Conservation (phyloP, 2,329 filamentous ascomycete species). For the Fusarium sp. region DNA sequence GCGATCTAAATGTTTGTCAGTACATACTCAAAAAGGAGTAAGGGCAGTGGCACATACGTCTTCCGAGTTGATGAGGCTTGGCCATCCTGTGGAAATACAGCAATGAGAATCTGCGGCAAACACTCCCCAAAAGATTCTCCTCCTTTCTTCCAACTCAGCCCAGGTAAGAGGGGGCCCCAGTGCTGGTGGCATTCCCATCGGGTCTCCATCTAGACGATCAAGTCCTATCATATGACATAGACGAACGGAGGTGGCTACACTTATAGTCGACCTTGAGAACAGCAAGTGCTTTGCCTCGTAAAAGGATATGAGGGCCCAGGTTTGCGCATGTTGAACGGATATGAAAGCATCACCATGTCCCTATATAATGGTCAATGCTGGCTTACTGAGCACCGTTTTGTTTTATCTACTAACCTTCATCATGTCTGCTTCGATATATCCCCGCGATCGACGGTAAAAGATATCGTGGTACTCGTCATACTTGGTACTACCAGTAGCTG, state of each 20-base stretch:
- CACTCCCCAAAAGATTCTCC: conserved; percentile 86
- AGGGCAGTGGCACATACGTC: conserved; percentile 60
- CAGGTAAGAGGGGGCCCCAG: conserved; percentile 80
- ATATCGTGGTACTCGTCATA: conserved; percentile 78
- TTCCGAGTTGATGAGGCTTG: conserved; percentile 78
- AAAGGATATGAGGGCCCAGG: conserved; percentile 78
- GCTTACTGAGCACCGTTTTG: too few relatives aligned
- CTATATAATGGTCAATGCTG: conserved; percentile 47
- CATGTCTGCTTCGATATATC: conserved; percentile 86
- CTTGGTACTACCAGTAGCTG: conserved; percentile 76
- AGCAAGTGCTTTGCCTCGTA: conserved; percentile 89
- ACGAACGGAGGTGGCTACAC: conserved; percentile 75
- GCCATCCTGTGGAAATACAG: conserved; percentile 91
- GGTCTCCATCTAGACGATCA: conserved; percentile 76
- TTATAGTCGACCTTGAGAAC: conserved; percentile 89
- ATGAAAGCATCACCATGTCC: conserved; percentile 84
- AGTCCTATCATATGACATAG: conserved; percentile 87
- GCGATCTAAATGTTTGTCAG: conserved; percentile 62
- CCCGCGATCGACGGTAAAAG: conserved; percentile 84
- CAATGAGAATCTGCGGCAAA: conserved; percentile 88
- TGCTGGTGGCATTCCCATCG: conserved; percentile 77
- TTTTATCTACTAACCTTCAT: conserved; percentile 74
- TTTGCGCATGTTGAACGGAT: conserved; percentile 81
- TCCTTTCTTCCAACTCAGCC: conserved; percentile 80
- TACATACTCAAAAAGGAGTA: not conserved